phyloP scores from a whole-genome alignment of 768 basidiomycete species.

The Chiua virens region DNA sequence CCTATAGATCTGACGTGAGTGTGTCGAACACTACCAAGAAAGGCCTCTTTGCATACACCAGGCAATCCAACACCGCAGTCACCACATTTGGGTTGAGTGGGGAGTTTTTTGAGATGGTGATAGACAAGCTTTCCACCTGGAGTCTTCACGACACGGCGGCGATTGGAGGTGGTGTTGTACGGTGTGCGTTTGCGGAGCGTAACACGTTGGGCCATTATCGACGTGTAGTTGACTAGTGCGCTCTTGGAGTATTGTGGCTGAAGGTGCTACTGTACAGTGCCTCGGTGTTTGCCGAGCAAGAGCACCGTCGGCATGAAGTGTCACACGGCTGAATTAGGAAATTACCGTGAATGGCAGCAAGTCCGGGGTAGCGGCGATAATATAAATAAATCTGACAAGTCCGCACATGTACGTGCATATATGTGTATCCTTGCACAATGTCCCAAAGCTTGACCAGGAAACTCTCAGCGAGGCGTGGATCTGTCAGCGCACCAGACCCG shows the following conservation, averaged over 20 bases:
- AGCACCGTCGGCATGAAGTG: neutral
- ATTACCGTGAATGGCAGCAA: neutral
- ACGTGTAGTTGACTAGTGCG: neutral
- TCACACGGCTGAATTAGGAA: slow-evolving; percentile 7
- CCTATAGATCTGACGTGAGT: slow-evolving; percentile 41
- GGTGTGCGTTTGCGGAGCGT: slow-evolving; percentile 98
- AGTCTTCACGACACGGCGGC: slow-evolving; percentile 94
- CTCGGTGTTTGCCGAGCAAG: slow-evolving; percentile 16
- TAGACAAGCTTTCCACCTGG: slow-evolving; percentile 98
- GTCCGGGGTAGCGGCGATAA: neutral
- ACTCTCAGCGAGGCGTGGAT: slow-evolving; percentile 63
- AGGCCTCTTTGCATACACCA: slow-evolving; percentile 65
- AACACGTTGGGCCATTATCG: slow-evolving; percentile 94
- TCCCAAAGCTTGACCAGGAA: slow-evolving; percentile 21
- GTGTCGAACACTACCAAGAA: neutral
- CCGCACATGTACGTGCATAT: too few species aligned
- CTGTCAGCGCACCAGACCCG: slow-evolving; percentile 67
- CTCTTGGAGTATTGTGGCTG: slow-evolving; percentile 19
- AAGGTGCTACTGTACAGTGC: slow-evolving; percentile 19
- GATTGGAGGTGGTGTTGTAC: slow-evolving; percentile 97
- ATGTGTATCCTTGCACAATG: slow-evolving; percentile 6
- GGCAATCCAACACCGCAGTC: slow-evolving; percentile 94
- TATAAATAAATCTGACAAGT: slow-evolving; percentile 2
- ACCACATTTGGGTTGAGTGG: slow-evolving; percentile 93
- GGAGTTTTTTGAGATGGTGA: slow-evolving; percentile 96